phyloP scores from a whole-genome alignment of 2,329 filamentous ascomycete genomes.

The Fusarium succisae region DNA sequence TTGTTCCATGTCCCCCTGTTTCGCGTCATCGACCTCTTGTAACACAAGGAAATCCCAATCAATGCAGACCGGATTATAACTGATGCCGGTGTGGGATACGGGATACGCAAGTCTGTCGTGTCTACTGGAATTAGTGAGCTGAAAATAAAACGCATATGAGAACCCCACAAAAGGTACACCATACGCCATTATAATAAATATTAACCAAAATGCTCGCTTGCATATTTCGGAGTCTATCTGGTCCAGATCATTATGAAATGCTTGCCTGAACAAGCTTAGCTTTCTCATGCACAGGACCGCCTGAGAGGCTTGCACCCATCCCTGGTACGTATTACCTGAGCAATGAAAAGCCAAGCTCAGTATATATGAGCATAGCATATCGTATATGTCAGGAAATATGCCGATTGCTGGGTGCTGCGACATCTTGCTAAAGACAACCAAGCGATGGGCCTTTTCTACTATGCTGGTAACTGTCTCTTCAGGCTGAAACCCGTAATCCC shows the following conservation, averaged over 20 bases:
- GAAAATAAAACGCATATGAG: fast-evolving
- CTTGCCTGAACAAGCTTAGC: background rate
- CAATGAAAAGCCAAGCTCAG: background rate
- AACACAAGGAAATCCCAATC: background rate
- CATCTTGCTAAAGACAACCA: background rate
- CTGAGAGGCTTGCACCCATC: background rate
- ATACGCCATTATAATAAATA: background rate
- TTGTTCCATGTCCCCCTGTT: background rate
- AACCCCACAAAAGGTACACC: fast-evolving
- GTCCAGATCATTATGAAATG: background rate
- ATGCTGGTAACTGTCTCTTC: background rate
- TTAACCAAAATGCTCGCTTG: background rate
- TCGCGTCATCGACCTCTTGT: background rate
- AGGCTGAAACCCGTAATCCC: background rate
- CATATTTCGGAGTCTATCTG: background rate
- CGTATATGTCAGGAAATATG: background rate
- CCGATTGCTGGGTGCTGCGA: background rate
- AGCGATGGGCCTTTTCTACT: background rate
- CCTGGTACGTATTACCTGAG: background rate
- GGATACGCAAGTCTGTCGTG: background rate
- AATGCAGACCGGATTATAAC: background rate
- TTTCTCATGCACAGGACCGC: background rate
- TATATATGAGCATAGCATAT: background rate
- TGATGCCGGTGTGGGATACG: background rate
- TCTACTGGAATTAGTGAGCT: fast-evolving